phyloP scores from a whole-genome alignment of 2,329 filamentous ascomycete genomes.

The Ascochyta fabae region DNA sequence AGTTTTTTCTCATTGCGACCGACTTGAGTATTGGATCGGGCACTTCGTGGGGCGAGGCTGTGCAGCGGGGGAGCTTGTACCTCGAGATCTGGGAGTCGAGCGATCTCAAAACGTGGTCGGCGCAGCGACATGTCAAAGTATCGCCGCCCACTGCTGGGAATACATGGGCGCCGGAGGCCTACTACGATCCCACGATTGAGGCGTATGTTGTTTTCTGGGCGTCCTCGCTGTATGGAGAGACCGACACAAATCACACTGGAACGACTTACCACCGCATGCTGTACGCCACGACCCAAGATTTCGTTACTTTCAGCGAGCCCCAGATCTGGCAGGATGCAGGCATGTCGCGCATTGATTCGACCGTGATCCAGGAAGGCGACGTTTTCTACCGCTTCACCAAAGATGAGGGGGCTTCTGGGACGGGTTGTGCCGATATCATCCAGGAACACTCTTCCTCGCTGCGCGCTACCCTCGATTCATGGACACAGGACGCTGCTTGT shows the following conservation, averaged over 20 bases:
- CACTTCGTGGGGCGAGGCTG: slow-evolving; percentile 59
- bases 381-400: slow-evolving; percentile 63
- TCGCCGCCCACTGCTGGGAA: slow-evolving; percentile 59
- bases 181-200: slow-evolving; percentile 54
- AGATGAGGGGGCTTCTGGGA: slow-evolving; percentile 58
- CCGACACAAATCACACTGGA: slow-evolving; percentile 52
- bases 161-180: slow-evolving; percentile 62
- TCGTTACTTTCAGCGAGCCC: slow-evolving; percentile 57
- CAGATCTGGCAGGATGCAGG: slow-evolving; percentile 61
- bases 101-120: slow-evolving; percentile 60
- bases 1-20: slow-evolving; percentile 60
- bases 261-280: slow-evolving; percentile 61
- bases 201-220: slow-evolving; percentile 58
- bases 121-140: slow-evolving; percentile 58
- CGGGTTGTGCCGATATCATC: slow-evolving; percentile 62
- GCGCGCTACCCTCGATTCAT: slow-evolving; percentile 51
- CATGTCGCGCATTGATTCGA: slow-evolving; percentile 61
- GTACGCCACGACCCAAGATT: slow-evolving; percentile 59
- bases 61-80: slow-evolving; percentile 57
- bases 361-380: slow-evolving; percentile 53
- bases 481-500: slow-evolving; percentile 56
- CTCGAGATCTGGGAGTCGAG: slow-evolving; percentile 62
- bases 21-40: slow-evolving; percentile 62
- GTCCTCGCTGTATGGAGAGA: slow-evolving; percentile 53
- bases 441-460: slow-evolving; percentile 57